Conservation (phyloP, 352 stramenopile species). For the Blastocystis sp. region DNA sequence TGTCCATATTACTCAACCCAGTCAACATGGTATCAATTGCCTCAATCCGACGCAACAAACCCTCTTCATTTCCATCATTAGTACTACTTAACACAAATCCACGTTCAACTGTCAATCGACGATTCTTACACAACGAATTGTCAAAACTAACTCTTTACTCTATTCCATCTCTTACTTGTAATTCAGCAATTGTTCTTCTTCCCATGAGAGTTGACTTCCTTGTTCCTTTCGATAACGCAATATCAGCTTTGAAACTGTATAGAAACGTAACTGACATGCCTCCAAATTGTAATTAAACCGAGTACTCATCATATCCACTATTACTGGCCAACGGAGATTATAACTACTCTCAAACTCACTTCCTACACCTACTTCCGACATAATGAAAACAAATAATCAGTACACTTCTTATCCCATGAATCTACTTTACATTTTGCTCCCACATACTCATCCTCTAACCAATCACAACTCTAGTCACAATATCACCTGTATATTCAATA, state of each 20-base stretch:
- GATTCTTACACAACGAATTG: conserved; percentile 27
- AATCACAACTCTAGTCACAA: background rate
- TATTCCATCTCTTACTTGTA: background rate
- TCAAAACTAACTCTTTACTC: background rate
- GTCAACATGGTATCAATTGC: conserved; percentile 5
- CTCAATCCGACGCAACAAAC: background rate
- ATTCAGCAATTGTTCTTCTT: conserved; percentile 32
- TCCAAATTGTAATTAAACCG: conserved; percentile 10
- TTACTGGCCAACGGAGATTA: conserved; percentile 46
- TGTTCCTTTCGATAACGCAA: conserved; percentile 23
- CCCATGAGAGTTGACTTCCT: background rate
- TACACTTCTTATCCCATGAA: conserved; percentile 5
- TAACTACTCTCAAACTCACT: background rate
- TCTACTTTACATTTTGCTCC: background rate
- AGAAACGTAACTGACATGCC: conserved; percentile 32
- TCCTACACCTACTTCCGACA: background rate
- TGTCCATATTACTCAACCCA: background rate
- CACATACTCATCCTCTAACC: conserved; percentile 39
- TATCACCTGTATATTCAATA: conserved; percentile 36
- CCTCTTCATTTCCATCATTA: background rate
- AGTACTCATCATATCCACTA: conserved; percentile 26
- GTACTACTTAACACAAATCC: background rate
- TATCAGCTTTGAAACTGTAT: conserved; percentile 15
- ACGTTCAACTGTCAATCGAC: background rate
- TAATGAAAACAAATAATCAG: conserved; percentile 24